phyloP scores from a whole-genome alignment of 768 basidiomycete genomes.

The Mycena floridula region DNA sequence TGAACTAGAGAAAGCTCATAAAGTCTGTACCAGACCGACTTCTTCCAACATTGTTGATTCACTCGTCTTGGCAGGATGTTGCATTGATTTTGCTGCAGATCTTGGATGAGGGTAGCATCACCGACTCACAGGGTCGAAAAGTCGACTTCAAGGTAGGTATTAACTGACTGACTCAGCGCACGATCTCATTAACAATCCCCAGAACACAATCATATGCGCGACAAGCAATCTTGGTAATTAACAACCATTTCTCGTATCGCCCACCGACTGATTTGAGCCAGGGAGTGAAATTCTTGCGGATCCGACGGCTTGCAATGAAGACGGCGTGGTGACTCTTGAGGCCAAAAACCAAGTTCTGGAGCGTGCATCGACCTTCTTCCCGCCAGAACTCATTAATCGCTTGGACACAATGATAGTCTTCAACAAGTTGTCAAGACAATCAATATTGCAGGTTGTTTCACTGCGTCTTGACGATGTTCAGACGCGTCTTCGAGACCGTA shows the following conservation, averaged over 20 bases:
- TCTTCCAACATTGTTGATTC: neutral
- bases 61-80: conserved; percentile 50
- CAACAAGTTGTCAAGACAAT: conserved; percentile 75
- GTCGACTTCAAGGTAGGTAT: conserved; percentile 78
- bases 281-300: conserved; percentile 70
- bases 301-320: conserved; percentile 48
- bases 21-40: conserved; percentile 31
- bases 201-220: conserved; percentile 89
- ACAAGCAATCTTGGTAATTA: conserved; percentile 86
- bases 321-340: conserved; percentile 58
- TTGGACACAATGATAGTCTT: conserved; percentile 86
- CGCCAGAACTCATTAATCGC: conserved; percentile 86
- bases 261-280: conserved; percentile 8
- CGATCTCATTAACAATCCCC: neutral
- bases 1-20: conserved; percentile 92
- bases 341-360: conserved; percentile 67
- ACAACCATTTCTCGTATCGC: conserved; percentile 4
- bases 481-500: conserved; percentile 50
- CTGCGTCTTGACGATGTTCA: conserved; percentile 74
- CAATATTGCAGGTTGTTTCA: conserved; percentile 74
- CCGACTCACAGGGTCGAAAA: conserved; percentile 88
- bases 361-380: conserved; percentile 75
- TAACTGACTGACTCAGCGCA: neutral
- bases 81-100: conserved; percentile 88
- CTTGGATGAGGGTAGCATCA: conserved; percentile 83